Conservation (phyloP, 2,329 filamentous ascomycete genomes). For the Pseudogymnoascus sp. region DNA sequence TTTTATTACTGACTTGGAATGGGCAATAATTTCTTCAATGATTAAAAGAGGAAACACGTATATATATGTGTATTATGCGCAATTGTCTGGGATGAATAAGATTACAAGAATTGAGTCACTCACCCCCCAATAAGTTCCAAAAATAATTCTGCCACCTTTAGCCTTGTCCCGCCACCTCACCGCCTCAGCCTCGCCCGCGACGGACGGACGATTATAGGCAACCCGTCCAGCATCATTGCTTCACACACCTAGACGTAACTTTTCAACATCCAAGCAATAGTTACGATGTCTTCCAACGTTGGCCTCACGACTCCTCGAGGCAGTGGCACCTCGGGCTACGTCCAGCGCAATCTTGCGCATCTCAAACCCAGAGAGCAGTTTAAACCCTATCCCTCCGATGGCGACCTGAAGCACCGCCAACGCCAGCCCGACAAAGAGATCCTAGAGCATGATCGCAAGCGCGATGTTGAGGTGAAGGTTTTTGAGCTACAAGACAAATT, state of each 20-base stretch:
- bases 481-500: constrained; percentile 82
- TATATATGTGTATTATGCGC: background rate
- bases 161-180: constrained; percentile 6
- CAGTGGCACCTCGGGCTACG: constrained; percentile 93
- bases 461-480: constrained; percentile 87
- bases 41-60: background rate
- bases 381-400: constrained; percentile 61
- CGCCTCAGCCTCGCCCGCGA: background rate
- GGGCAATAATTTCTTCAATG: too few species aligned
- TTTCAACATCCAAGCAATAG: background rate
- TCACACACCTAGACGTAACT: background rate
- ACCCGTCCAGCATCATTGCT: background rate
- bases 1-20: too few species aligned
- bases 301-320: constrained; percentile 90
- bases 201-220: background rate
- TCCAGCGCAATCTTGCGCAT: constrained; percentile 89
- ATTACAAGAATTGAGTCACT: constrained; percentile 3
- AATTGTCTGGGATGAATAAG: constrained; percentile 1
- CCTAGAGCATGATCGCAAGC: constrained; percentile 85
- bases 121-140: background rate
- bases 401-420: constrained; percentile 65
- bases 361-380: constrained; percentile 68
- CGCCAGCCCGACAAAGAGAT: constrained; percentile 87
- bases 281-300: constrained; percentile 86
- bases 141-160: constrained; percentile 8